Percentiles rank a stretch among this genome's conserved stretches.
These are phyloP conservation scores for Fonsecaea monophora DNA, from an alignment of 2,329 filamentous ascomycete species.

Conservation along the genomic window DNA sequence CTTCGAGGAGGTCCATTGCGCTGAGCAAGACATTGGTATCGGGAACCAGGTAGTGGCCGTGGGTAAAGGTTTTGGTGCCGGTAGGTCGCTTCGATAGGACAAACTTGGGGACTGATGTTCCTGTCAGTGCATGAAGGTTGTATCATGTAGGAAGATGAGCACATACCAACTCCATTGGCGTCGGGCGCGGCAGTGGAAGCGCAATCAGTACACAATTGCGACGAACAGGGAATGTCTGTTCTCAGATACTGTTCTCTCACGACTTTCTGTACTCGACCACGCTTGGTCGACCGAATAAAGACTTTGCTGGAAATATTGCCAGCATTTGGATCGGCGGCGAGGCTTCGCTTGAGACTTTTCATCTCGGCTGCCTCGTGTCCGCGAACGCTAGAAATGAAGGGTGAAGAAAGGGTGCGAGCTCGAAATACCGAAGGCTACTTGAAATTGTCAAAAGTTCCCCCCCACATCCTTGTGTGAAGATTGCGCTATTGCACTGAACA, in stretches of 20 bases:
- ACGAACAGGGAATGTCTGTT: constrained; percentile 97
- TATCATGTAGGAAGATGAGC: constrained; percentile 18
- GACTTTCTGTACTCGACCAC: constrained; percentile 98
- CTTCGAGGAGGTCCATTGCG: constrained; percentile 96
- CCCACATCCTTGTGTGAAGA: background rate
- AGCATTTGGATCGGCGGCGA: constrained; percentile 60
- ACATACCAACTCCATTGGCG: constrained; percentile 75
- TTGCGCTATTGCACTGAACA: background rate
- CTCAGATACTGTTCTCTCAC: constrained; percentile 94
- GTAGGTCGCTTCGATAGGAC: constrained; percentile 88
- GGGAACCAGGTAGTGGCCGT: constrained; percentile 91
- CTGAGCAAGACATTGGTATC: constrained; percentile 96
- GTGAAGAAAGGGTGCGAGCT: background rate
- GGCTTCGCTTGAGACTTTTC: constrained; percentile 68
- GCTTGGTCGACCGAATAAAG: constrained; percentile 92
- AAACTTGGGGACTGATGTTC: constrained; percentile 72
- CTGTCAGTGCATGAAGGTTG: constrained; percentile 37
- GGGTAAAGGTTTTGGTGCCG: constrained; percentile 79
- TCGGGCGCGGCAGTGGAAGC: constrained; percentile 76
- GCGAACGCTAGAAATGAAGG: background rate
- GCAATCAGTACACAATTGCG: constrained; percentile 81
- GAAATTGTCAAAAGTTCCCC: constrained; percentile 8
- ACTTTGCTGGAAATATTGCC: constrained; percentile 92
- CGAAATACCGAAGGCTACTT: background rate
- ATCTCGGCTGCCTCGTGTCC: constrained; percentile 46